Evolutionary conservation across 2,329 filamentous ascomycete genomes (phyloP), one percentile per base, ranked within the genome.

Genomic region (Pseudogymnoascus sp.): DNA sequence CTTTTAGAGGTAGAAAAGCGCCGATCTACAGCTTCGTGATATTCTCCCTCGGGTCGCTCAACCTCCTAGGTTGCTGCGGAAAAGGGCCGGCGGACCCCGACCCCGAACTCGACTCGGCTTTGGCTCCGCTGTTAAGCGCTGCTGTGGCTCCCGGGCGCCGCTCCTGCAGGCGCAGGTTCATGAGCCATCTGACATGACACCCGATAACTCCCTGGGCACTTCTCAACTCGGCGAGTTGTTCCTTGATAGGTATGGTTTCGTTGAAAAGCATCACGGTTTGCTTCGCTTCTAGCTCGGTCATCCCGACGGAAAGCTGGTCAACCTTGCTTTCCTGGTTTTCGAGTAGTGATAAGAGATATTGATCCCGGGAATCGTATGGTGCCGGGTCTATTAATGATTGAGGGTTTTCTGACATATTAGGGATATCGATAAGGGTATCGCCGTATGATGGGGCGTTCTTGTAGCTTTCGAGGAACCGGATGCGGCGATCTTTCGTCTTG

Each of bases 231-330:
- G 80, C 79, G n/a, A 87, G 78, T 71, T 86, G 82, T 63, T 87
- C 83, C 62, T 84, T 83, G 64, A 87, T 80, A 6, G 81, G 83
- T 68, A 84, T 78, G 4, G 83, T 81, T 70, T 86, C 82, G 67
- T 85, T 86, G 69, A 86, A 78, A 7, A 84, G 78, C 78, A 83
- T 81, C 72, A 85, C 81, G 33, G 80, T 83, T 69, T 86, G 83
- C 58, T 82, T 79, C 3, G 80, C 81, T 68, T 86, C 84, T 59
- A 85, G 76, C 63, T 85, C 83, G 19, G 79, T 81, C 38, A 86
- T 68, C 42, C 80, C 80, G 62, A 83, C 80, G 60, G 83, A 81
- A 2, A 87, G 72, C 58, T 83, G 80, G 66, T 84, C 82, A 42
- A 86, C 80, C 72, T 77, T 82, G 70, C 70, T 78, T 67, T 85